phyloP scores from a whole-genome alignment of 768 basidiomycete genomes.

The Tubosaeta sp. region DNA sequence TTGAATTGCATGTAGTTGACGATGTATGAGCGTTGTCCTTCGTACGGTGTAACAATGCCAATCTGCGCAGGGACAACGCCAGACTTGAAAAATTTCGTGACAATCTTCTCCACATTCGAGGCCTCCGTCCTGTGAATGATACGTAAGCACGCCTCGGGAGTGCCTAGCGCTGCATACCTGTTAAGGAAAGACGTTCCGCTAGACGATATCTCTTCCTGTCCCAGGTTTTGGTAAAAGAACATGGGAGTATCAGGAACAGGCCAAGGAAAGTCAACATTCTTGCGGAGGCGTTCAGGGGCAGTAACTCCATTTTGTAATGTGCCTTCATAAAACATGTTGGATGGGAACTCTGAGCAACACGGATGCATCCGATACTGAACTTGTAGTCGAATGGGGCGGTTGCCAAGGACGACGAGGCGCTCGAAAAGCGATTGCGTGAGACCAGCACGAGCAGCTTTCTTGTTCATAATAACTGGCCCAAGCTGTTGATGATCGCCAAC shows the following conservation, averaged over 20 bases:
- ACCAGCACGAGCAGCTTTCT: constrained; percentile 99
- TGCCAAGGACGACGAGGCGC: constrained; percentile 90
- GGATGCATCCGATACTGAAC: constrained; percentile 99
- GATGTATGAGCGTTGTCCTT: constrained; percentile 96
- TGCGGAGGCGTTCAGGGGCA: constrained; percentile 92
- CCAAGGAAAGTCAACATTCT: constrained; percentile 99
- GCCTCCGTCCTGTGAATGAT: constrained; percentile 76
- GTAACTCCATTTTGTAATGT: constrained; percentile 99
- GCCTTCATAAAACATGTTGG: constrained; percentile 99
- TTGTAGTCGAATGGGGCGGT: constrained; percentile 96
- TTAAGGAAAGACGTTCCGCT: constrained; percentile 99
- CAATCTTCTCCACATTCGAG: constrained; percentile 99
- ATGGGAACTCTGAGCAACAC: constrained; percentile 97
- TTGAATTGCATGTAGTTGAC: constrained; percentile 99
- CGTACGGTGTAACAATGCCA: constrained; percentile 98
- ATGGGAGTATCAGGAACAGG: constrained; percentile 95
- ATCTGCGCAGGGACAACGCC: constrained; percentile 95
- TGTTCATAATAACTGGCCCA: constrained; percentile 99
- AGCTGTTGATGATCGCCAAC: constrained; percentile 97
- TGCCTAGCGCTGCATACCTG: constrained; percentile 41
- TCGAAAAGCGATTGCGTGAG: constrained; percentile 98
- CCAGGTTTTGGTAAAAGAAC: constrained; percentile 99
- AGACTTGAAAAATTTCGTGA: constrained; percentile 99
- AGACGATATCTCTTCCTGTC: constrained; percentile 97
- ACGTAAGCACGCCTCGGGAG: constrained; percentile 2